Base-by-base conservation (phyloP, 169 alveolate species). In the Toxoplasma gondii region DNA sequence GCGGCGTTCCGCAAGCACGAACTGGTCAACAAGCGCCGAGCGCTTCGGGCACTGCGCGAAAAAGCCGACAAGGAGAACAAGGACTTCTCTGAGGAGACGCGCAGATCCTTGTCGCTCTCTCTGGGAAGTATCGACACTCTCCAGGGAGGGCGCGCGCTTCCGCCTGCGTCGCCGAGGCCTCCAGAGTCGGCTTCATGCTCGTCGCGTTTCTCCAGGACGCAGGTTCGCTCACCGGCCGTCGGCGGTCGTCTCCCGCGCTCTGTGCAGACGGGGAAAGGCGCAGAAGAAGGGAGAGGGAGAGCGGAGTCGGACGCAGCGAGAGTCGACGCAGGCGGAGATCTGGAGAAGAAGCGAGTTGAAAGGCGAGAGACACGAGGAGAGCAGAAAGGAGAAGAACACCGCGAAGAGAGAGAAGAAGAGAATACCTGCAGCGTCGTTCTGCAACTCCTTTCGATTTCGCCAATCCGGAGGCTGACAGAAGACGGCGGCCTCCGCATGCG, bases 401-500 rank as follows among this genome's bases (percentile, higher is more conserved):
- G 82, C 82, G 82, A 7, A 29, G 82, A 29, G 31, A n/a, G 41
- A 17, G 31, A 34, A 12, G 82, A 17, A 22, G 82, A 7, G 10
- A 34, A n/a, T 34, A 24, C 9, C 31, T n/a, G 84, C 49, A n/a
- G 39, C 44, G 84, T 36, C 49, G 45, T 74, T 31, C 84, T 74
- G 41, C 84, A 74, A 44, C 84, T 74, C 12, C 38, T 74, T 1
- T 2, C 49, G 27, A 34, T 74, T 74, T 44, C 17, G 10, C 84
- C 49, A 44, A 36, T 74, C 4, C 41, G 39, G 43, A 31, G 22
- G 45, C 84, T 74, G 31, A 74, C 84, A 16, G 84, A 74, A 12
- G 84, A 31, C 84, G 43, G 84, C 17, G 84, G 43, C 43, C 45
- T 74, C 49, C 84, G 43, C 10, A 31, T 74, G 84, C 84, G 84